Percentiles rank a stretch among this genome's conserved stretches.
phyloP scores from a whole-genome alignment of 495 filamentous ascomycete species.

The Penicillium canescens region DNA sequence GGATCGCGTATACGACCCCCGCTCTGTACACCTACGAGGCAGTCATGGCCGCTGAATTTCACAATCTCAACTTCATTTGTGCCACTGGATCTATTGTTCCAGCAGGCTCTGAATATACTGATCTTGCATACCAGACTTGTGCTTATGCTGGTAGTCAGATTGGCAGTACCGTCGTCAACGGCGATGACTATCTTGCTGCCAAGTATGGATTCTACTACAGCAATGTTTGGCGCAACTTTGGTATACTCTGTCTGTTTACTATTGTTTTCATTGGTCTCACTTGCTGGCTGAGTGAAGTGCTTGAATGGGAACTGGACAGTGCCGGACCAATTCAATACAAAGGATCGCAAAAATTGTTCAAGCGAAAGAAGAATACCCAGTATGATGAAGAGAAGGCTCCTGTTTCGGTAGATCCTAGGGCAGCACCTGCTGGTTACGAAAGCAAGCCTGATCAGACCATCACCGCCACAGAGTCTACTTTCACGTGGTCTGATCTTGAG shows the following conservation, averaged over 20 bases:
- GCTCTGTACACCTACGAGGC: conserved; percentile 69
- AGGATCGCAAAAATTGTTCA: conserved; percentile 46
- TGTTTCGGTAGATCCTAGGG: conserved; percentile 19
- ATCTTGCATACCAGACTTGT: conserved; percentile 58
- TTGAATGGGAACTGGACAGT: conserved; percentile 58
- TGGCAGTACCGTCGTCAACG: conserved; percentile 50
- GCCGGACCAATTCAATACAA: conserved; percentile 59
- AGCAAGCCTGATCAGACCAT: conserved; percentile 31
- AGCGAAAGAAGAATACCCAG: conserved; percentile 45
- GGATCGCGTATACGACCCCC: conserved; percentile 60
- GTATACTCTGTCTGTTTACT: conserved; percentile 63
- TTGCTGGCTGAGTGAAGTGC: conserved; percentile 59
- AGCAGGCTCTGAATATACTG: conserved; percentile 54
- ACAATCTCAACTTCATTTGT: conserved; percentile 43
- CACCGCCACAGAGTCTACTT: conserved; percentile 49
- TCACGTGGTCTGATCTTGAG: conserved; percentile 53
- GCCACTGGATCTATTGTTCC: conserved; percentile 57
- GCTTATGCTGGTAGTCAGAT: conserved; percentile 50
- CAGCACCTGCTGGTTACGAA: conserved; percentile 13
- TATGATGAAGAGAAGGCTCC: conserved; percentile 49
- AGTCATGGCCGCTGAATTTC: conserved; percentile 58
- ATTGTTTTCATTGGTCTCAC: conserved; percentile 53
- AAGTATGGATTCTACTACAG: conserved; percentile 55
- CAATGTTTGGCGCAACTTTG: conserved; percentile 67
- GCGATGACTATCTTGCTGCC: conserved; percentile 50